phyloP scores from a whole-genome alignment of 192 early-diverging fungal species.

The Phycomyces blakesleeanus region DNA sequence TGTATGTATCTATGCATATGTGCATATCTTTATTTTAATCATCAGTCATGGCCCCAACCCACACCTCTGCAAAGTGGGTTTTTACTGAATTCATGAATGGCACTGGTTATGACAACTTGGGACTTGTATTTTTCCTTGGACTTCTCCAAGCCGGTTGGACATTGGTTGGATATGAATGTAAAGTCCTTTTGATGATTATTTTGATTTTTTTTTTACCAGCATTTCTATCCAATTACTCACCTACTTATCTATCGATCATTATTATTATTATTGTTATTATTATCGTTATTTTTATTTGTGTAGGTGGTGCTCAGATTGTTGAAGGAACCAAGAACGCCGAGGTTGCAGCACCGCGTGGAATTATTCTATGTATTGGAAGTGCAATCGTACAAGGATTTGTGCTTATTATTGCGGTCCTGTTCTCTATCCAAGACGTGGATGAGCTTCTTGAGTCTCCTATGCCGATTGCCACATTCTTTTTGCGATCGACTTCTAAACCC shows the following conservation, averaged over 20 bases:
- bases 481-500: slow-evolving; percentile 29
- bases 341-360: slow-evolving; percentile 43
- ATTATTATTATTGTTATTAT: too few species aligned
- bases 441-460: slow-evolving; percentile 19
- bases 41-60: slow-evolving; percentile 36
- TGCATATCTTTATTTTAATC: too few species aligned
- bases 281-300: too few species aligned
- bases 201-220: too few species aligned
- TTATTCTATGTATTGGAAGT: slow-evolving; percentile 36
- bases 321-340: slow-evolving; percentile 47
- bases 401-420: slow-evolving; percentile 38
- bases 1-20: too few species aligned
- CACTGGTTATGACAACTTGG: slow-evolving; percentile 42
- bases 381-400: slow-evolving; percentile 39
- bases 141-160: slow-evolving; percentile 47
- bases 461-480: slow-evolving; percentile 39
- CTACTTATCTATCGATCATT: too few species aligned
- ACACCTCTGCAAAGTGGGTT: slow-evolving; percentile 39
- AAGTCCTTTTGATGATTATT: too few species aligned
- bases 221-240: too few species aligned
- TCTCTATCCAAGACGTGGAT: slow-evolving; percentile 44
- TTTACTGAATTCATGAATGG: slow-evolving; percentile 45
- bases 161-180: slow-evolving; percentile 25
- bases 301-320: slow-evolving; percentile 42
- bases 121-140: slow-evolving; percentile 45